Base-by-base conservation (phyloP, 192 early-diverging fungal genomes). In the Podochytrium sp. region DNA sequence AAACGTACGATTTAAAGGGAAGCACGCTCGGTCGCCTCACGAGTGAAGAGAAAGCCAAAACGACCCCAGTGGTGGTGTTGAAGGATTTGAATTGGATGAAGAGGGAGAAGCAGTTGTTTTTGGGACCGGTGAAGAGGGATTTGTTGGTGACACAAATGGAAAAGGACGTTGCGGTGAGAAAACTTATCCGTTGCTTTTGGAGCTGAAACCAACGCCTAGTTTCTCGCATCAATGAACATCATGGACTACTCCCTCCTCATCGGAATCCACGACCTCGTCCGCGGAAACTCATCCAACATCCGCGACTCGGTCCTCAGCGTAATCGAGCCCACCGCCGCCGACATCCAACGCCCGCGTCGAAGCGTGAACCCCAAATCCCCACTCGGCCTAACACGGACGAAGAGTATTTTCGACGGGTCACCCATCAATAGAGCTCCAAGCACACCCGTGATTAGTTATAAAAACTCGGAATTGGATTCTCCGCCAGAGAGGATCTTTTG, bases 231-330 rank as follows among this genome's bases (percentile, higher is more conserved):
- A 35, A 83, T 85, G 41, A 83, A 94, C 62, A 98, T 99, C 58
- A 99, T 99, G 98, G 98, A 99, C 80, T 99, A 99, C 81, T 96
- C 95, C 65, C 85, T 99, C 60, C 80, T 99, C 23, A 78, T 99
- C 64, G 98, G 98, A 5, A 86, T 95, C 37, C 96, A 98, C 76
- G 93, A 97, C 68, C 82, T 92, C 37, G 82, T 87, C 23, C 86
- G 90, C 34, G 74, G 74, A 52, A 97, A 98, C 80, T 84, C 82
- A 30, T 90, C 94, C 70, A 93, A 93, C 73, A 93, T 96, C 66
- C 91, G 96, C 73, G 95, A 99, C 81, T 89, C 90, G 32, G 96
- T 95, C 12, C 86, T 99, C 37, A 85, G 91, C 27, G 91, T 94
- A 20, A 95, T 96, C 72, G 91, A 92, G 51, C 88, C 89, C 33